A percentile compares a stretch with the other conserved stretches of the same genome.
Evolutionary conservation across 2,329 filamentous ascomycete genomes (phyloP).

Genomic region (Penicillium sp.): DNA sequence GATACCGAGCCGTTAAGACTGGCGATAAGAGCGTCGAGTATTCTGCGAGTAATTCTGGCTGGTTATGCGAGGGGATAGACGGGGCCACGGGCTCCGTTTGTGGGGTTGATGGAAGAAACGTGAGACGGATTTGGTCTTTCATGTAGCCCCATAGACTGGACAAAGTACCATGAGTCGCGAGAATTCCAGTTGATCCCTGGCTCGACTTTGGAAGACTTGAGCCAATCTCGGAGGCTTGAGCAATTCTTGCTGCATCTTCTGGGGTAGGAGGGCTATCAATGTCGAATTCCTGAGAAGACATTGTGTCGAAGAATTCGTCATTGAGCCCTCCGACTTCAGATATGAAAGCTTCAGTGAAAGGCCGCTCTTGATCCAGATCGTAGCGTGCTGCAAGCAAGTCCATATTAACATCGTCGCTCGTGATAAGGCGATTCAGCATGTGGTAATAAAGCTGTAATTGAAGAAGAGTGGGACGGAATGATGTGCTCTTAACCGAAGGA

Average conservation of each 20-base stretch:
- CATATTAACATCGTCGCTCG: constrained; percentile 68
- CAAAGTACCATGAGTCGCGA: constrained; percentile 60
- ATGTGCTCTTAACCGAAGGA: constrained; percentile 58
- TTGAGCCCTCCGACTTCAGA: constrained; percentile 69
- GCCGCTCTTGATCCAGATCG: constrained; percentile 59
- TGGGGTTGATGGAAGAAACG: constrained; percentile 40
- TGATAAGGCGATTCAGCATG: constrained; percentile 70
- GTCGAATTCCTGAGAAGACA: constrained; percentile 33
- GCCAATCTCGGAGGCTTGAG: constrained; percentile 7
- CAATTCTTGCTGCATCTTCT: constrained; percentile 21
- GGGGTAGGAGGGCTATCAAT: constrained; percentile 23
- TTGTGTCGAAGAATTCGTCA: constrained; percentile 60
- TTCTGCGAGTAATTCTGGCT: constrained; percentile 33
- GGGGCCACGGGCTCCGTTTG: constrained; percentile 22
- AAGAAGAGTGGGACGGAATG: constrained; percentile 72
- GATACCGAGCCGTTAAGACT: constrained; percentile 44
- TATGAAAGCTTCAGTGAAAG: constrained; percentile 78
- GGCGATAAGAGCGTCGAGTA: constrained; percentile 45
- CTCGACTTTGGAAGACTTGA: constrained; percentile 27
- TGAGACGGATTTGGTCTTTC: constrained; percentile 57
- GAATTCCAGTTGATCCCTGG: constrained; percentile 50
- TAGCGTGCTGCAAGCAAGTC: constrained; percentile 69
- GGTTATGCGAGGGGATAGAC: constrained; percentile 33
- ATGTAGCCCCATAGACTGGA: constrained; percentile 61
- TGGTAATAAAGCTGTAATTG: constrained; percentile 89